These are phyloP conservation scores for Chlorophyllum brunneum DNA, from an alignment of 768 basidiomycete genomes.

Conservation along the genomic window DNA sequence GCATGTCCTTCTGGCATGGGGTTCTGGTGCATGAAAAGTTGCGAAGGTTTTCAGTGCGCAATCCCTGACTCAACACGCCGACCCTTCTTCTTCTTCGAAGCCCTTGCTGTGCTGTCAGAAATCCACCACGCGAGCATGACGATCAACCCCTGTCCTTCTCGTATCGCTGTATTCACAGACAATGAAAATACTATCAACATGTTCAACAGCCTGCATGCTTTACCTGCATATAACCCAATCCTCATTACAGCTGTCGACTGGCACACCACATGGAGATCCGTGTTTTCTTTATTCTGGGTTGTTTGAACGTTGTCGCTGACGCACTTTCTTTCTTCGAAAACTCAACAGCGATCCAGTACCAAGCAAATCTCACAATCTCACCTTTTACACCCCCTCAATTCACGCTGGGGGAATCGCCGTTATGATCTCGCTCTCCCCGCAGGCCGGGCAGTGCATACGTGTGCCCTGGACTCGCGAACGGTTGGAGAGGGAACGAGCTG, in stretches of 20 bases:
- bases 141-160: no score
- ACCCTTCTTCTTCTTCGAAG: no score
- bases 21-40: no score
- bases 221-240: constrained; percentile 22
- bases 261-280: constrained; percentile 12
- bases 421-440: neutral
- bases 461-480: no score
- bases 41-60: no score
- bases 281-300: constrained; percentile 23
- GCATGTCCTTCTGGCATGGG: no score
- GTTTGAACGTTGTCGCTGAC: constrained; percentile 26
- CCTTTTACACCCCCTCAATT: neutral
- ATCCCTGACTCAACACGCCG: no score
- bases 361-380: constrained; percentile 1
- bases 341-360: neutral
- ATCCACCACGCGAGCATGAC: no score
- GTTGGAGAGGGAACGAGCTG: no score
- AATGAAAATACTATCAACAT: constrained; percentile 30
- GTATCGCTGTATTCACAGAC: constrained; percentile 26
- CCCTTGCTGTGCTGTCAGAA: no score
- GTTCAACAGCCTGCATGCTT: constrained; percentile 23
- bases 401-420: neutral
- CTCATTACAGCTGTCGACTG: constrained; percentile 19
- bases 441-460: no score
- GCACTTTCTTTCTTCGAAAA: constrained; percentile 22